A percentile compares a stretch with the other conserved stretches of the same genome.
Conservation (phyloP, 352 stramenopile genomes). For the Thalassiosira exigua region DNA sequence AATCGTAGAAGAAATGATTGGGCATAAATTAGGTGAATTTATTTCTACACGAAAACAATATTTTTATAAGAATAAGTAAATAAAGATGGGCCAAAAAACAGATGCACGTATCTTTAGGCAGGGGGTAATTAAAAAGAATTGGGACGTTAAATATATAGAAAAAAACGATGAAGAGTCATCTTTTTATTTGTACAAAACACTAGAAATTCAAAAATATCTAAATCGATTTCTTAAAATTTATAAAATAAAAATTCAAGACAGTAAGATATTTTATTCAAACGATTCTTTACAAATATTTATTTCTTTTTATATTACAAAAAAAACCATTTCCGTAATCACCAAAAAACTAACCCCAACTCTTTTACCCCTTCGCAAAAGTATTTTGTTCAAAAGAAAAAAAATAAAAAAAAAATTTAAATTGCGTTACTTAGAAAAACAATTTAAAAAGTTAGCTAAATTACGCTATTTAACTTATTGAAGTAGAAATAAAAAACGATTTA, state of each 20-base stretch:
- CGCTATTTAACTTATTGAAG: no score
- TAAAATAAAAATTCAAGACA: constrained; percentile 63
- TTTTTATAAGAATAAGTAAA: constrained; percentile 65
- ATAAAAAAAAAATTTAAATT: background rate
- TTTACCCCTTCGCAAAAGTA: no score
- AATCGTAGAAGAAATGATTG: constrained; percentile 55
- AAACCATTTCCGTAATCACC: constrained; percentile 35
- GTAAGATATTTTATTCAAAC: constrained; percentile 49
- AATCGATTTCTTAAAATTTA: constrained; percentile 62
- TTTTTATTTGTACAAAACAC: constrained; percentile 47
- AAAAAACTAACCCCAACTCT: constrained; percentile 46
- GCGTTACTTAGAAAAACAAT: no score
- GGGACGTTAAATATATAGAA: constrained; percentile 40
- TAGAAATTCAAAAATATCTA: constrained; percentile 59
- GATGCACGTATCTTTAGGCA: constrained; percentile 40
- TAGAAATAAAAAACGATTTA: no score
- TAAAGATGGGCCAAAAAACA: constrained; percentile 56
- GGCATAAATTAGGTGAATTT: constrained; percentile 69
- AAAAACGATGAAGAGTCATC: constrained; percentile 52
- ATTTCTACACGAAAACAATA: constrained; percentile 44
- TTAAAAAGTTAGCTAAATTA: no score
- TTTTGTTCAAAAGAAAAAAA: background rate
- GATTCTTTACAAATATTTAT: constrained; percentile 46
- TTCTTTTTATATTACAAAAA: constrained; percentile 58
- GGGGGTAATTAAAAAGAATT: constrained; percentile 48